Base-by-base conservation (phyloP, 2,329 filamentous ascomycete species). In the Ambrosiella beaveri region DNA sequence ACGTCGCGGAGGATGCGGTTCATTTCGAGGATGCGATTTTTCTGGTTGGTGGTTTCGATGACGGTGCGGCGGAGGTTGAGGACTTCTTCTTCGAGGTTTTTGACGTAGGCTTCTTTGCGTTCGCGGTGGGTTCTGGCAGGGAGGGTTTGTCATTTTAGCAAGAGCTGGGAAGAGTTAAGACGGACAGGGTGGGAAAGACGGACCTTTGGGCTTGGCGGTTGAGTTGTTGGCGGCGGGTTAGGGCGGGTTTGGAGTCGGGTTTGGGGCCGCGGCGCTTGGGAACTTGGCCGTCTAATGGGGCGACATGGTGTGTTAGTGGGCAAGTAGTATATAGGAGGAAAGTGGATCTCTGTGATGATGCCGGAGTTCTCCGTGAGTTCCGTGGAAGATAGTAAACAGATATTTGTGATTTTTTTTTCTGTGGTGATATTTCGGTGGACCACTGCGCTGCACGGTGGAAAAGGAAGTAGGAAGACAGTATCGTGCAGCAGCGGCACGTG, bases 121-220 rank as follows among this genome's bases (percentile, higher is more conserved):
- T 97, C 93, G 58, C 93, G 88, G 70, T 98, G 93, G 15, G 93
- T 97, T 67, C 93, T 95, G 54, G 40, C n/a, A 50, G 17, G 9
- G 15, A 49, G 56, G 27, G 36, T 27, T 47, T 35, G 36, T 11
- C 37, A 19, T 13, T 37, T 40, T n/a, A 45, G 38, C 13, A 35
- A 19, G 37, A 38, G n/a, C 37, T 12, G 17, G 15, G 56, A 37
- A 39, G 15, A 12, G 12, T 41, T 15, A 15, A 17, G 1, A 56
- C 17, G 47, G 19, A 36, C 12, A 35, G 51, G 7, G n/a, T 8
- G 13, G 44, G 11, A 17, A 47, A n/a, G 19, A 2, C 39, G 9
- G 50, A 94, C 90, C 90, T 85, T 71, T 97, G 93, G 37, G 93
- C 93, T 72, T 97, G 91, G 62, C 93, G 81, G 68, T 97, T 97